Evolutionary conservation across 306 rosid species (phyloP).

Genomic region (Prunus salicina): DNA sequence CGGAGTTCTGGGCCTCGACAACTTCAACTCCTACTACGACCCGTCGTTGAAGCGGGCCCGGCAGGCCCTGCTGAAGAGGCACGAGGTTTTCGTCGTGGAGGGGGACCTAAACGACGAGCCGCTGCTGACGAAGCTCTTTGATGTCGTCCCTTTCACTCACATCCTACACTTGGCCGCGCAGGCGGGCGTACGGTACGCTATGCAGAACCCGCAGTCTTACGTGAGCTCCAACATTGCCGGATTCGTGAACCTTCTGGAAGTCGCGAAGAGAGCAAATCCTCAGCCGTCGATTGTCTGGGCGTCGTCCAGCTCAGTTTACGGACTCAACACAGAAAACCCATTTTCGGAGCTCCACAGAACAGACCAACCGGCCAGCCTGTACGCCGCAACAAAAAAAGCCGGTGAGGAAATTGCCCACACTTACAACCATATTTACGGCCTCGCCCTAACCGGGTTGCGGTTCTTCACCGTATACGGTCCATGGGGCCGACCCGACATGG

Average conservation of each 20-base stretch:
- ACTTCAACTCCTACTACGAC: constrained; percentile 83
- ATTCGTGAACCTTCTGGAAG: constrained; percentile 80
- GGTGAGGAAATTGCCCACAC: constrained; percentile 92
- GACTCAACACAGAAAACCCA: constrained; percentile 67
- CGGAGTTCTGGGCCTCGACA: constrained; percentile 80
- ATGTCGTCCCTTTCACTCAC: constrained; percentile 81
- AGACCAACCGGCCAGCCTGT: constrained; percentile 81
- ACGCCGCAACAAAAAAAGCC: constrained; percentile 91
- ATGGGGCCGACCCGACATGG: constrained; percentile 95
- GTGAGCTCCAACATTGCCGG: constrained; percentile 81
- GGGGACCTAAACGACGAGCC: constrained; percentile 79
- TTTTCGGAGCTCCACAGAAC: constrained; percentile 77
- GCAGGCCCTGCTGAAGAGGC: constrained; percentile 42
- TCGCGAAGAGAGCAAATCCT: constrained; percentile 58
- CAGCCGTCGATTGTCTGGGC: constrained; percentile 93
- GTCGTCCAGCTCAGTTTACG: constrained; percentile 82
- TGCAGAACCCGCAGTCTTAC: constrained; percentile 89
- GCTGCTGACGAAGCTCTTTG: constrained; percentile 65
- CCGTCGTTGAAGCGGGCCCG: constrained; percentile 76
- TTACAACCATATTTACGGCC: constrained; percentile 81
- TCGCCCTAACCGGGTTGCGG: constrained; percentile 68
- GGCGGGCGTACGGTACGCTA: constrained; percentile 94
- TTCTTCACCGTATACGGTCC: constrained; percentile 96
- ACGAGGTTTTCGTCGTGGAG: constrained; percentile 64
- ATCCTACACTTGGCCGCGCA: constrained; percentile 88